Conservation (phyloP, 2,329 filamentous ascomycete species). For the Lizonia empirigonia region DNA sequence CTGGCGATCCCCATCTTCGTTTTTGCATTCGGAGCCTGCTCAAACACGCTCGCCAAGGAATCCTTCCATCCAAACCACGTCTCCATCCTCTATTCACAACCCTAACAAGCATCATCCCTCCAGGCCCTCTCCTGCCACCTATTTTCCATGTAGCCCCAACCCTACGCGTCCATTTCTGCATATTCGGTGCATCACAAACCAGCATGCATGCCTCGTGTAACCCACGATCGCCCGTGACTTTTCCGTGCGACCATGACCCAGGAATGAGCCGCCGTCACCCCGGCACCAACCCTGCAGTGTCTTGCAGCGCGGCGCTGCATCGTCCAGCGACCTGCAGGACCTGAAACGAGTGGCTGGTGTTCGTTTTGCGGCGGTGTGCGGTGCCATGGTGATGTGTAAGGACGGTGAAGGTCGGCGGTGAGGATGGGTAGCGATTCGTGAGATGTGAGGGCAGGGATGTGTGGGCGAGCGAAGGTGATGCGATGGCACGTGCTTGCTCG, state of each 20-base stretch:
- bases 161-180: too few relatives aligned
- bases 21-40: too few relatives aligned
- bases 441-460: not conserved
- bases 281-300: not conserved
- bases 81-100: too few relatives aligned
- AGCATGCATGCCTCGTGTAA: not conserved
- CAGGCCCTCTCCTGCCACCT: too few relatives aligned
- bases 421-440: not conserved
- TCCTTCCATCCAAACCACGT: too few relatives aligned
- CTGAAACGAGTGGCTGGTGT: not conserved
- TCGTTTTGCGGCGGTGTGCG: not conserved
- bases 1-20: too few relatives aligned
- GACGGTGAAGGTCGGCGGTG: not conserved
- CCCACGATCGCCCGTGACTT: not conserved
- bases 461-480: not conserved
- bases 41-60: too few relatives aligned
- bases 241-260: not conserved
- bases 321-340: not conserved
- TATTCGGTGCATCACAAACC: not conserved
- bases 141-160: too few relatives aligned
- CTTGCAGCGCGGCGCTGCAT: constrained; percentile 1
- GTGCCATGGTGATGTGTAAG: not conserved
- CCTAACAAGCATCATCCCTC: too few relatives aligned
- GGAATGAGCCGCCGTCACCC: constrained; percentile 3
- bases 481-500: not conserved